Evolutionary conservation across 2,329 filamentous ascomycete species (phyloP).

Genomic region (Colletotrichum falcatum): DNA sequence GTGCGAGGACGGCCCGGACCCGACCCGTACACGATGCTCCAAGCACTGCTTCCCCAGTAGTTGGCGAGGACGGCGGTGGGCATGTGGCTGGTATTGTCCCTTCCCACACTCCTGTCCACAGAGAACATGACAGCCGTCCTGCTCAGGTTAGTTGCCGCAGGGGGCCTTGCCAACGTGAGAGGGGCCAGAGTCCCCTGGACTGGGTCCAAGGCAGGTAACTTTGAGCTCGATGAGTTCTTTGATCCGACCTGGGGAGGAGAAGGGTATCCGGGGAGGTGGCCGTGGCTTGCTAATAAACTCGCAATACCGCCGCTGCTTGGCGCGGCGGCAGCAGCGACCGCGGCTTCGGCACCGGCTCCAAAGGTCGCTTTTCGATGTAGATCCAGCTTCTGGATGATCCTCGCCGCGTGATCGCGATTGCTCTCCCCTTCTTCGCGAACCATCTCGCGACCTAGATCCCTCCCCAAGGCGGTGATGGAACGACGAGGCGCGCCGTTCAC

Average conservation of each 20-base stretch:
- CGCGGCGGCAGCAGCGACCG: conserved; percentile 53
- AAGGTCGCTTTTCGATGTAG: conserved; percentile 83
- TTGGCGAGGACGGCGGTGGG: conserved; percentile 92
- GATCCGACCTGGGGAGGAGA: conserved; percentile 33
- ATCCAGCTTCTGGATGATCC: conserved; percentile 94
- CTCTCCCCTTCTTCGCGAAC: conserved; percentile 77
- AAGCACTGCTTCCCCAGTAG: conserved; percentile 90
- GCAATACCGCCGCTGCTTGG: conserved; percentile 76
- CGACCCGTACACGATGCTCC: conserved; percentile 60
- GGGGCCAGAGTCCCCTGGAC: conserved; percentile 77
- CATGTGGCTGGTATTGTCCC: conserved; percentile 76
- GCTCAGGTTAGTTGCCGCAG: conserved; percentile 86
- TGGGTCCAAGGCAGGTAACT: conserved; percentile 45
- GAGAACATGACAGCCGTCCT: conserved; percentile 85
- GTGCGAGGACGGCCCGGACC: conserved; percentile 41
- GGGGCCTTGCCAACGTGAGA: conserved; percentile 83
- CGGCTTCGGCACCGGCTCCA: conserved; percentile 56
- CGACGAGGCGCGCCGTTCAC: conserved; percentile 65
- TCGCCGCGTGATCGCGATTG: conserved; percentile 82
- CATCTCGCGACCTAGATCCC: conserved; percentile 61
- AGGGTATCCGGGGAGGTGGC: conserved; percentile 74
- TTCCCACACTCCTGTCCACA: conserved; percentile 77
- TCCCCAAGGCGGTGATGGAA: conserved; percentile 65
- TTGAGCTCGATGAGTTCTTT: conserved; percentile 29
- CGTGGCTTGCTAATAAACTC: conserved; percentile 86